Evolutionary conservation across 257 asterid genomes (phyloP), one percentile per base, ranked within the genome.

Genomic region (Cinchona pubescens): DNA sequence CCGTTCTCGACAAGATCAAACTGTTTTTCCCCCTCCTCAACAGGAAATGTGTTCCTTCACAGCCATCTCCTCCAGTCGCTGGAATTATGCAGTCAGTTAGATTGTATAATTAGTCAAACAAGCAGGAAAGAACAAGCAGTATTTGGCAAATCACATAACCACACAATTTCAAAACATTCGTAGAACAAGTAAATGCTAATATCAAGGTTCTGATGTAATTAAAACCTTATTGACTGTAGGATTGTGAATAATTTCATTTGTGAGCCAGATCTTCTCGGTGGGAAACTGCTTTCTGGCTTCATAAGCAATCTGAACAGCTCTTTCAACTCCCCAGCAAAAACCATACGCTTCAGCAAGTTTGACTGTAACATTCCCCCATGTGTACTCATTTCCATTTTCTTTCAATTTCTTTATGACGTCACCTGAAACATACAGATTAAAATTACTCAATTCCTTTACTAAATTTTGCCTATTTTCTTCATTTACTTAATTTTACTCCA

Each of bases 321-420:
- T 90, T 85, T 95, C 97, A n/a, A 92, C 99, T 1, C 99, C 99
- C 98, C 97, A 92, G 88, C 99, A 95, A 61, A 95, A 91, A 42
- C 98, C 99, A 87, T 91, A 92, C 51, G 98, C 76, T 82, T 92
- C 99, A 2, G 99, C 99, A 80, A 95, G 97, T 85, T 86, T 91
- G 40, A 95, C 91, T 0, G 97, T 95, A 35, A 95, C 97, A 84
- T 90, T 83, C 74, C 98, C 98, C 96, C 97, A 94, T 13, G 93
- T 94, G 84, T 92, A 89, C 79, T 86, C 87, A 64, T 65, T 59
- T 71, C 85, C 99, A 62, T 92, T 94, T 69, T 91, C 99, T 90
- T 91, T 91, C 92, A 94, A 79, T 38, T 78, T 92, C 92, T 94
- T 86, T 30, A 94, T 81, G 40, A 90, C 84, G 70, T 92, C 98